Conservation (phyloP, 495 filamentous ascomycete genomes). For the Cudoniella acicularis region DNA sequence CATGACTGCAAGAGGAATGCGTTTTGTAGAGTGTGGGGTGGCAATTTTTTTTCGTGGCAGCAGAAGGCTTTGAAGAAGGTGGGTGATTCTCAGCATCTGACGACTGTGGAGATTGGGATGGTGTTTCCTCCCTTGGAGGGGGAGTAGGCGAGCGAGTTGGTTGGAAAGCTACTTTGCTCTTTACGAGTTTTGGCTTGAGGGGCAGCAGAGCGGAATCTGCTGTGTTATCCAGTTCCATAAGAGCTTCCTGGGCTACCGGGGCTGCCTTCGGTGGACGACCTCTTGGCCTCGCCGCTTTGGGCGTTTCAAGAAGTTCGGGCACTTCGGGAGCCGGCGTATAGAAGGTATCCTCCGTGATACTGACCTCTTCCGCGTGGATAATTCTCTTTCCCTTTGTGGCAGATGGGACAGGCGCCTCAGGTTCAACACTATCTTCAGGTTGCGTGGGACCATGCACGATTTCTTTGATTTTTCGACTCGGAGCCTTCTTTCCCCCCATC, state of each 20-base stretch:
- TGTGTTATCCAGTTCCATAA: too few species aligned
- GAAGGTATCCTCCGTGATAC: slow-evolving; percentile 14
- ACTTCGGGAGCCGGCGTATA: slow-evolving; percentile 10
- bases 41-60: slow-evolving; percentile 15
- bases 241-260: too few species aligned
- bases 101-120: slow-evolving; percentile 65
- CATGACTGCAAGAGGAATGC: slow-evolving; percentile 45
- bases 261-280: slow-evolving; percentile 18
- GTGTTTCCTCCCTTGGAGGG: slow-evolving; percentile 26
- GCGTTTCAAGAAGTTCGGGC: not conserved
- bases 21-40: slow-evolving; percentile 30
- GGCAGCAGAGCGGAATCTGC: too few species aligned
- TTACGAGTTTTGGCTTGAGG: slow-evolving; percentile 14
- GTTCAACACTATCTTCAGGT: not conserved
- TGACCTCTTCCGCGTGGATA: slow-evolving; percentile 12
- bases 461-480: slow-evolving; percentile 28
- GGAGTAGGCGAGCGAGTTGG: slow-evolving; percentile 14
- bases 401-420: slow-evolving; percentile 1
- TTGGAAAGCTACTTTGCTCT: not conserved
- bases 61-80: slow-evolving; percentile 56
- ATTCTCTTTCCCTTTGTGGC: slow-evolving; percentile 8
- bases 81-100: slow-evolving; percentile 81
- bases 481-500: slow-evolving; percentile 43
- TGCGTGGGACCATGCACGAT: slow-evolving; percentile 22
- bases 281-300: slow-evolving; percentile 8